These are phyloP conservation scores for Backusella tuberculispora DNA, from an alignment of 192 early-diverging fungal species.

Conservation along the genomic window DNA sequence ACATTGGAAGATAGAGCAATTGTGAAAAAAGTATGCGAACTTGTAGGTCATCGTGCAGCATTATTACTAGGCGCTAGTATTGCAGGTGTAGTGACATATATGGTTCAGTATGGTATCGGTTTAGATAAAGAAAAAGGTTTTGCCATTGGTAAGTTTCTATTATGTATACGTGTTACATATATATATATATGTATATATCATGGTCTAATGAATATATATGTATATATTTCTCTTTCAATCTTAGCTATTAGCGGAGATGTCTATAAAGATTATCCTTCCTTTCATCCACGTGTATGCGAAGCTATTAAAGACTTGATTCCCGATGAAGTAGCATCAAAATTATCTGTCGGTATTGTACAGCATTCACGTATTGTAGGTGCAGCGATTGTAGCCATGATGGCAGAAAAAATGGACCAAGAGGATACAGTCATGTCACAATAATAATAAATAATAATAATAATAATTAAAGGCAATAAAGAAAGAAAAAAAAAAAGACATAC, in stretches of 20 bases:
- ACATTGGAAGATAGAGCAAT: conserved; percentile 77
- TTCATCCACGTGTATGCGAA: conserved; percentile 46
- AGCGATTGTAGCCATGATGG: conserved; percentile 48
- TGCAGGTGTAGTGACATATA: conserved; percentile 58
- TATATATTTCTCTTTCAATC: not conserved
- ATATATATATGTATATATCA: not conserved
- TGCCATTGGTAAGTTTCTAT: conserved; percentile 40
- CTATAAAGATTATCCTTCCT: conserved; percentile 45
- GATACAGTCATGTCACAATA: not conserved
- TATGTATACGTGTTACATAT: not conserved
- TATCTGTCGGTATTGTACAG: conserved; percentile 43
- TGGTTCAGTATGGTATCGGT: conserved; percentile 37
- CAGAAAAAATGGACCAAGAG: conserved; percentile 35
- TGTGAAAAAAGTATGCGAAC: conserved; percentile 76
- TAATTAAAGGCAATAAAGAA: not conserved
- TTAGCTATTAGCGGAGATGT: conserved; percentile 46
- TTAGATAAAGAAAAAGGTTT: conserved; percentile 31
- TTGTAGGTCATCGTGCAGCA: conserved; percentile 72
- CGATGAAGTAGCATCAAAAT: conserved; percentile 36
- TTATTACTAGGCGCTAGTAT: conserved; percentile 64
- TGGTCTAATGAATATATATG: no score
- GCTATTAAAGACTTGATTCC: conserved; percentile 39
- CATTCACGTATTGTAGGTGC: conserved; percentile 45
- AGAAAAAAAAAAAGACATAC: not conserved
- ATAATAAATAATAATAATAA: not conserved